Conservation (phyloP, 768 basidiomycete genomes). For the Psilocybe subaeruginosa region DNA sequence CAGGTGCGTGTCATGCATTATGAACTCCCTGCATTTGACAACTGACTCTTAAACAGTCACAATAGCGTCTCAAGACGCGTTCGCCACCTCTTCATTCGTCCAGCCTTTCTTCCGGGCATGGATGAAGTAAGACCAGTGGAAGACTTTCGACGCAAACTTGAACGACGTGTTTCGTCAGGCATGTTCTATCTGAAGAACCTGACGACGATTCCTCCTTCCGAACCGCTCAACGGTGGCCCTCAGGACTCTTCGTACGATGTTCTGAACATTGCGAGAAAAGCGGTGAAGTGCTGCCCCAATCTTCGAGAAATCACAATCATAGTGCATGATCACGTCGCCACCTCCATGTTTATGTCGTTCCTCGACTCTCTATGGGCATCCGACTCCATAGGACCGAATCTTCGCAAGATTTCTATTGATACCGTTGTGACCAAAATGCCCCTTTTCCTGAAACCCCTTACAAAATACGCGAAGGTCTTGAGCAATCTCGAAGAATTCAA, state of each 20-base stretch:
- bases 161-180: constrained; percentile 3
- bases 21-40: neutral
- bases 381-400: constrained; percentile 19
- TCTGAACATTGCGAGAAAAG: constrained; percentile 14
- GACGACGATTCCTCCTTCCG: neutral
- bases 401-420: constrained; percentile 25
- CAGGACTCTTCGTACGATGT: constrained; percentile 10
- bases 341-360: constrained; percentile 21
- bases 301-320: constrained; percentile 27
- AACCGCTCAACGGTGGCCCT: neutral
- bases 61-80: constrained; percentile 25
- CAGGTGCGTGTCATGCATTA: constrained; percentile 13
- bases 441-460: constrained; percentile 16
- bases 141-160: neutral
- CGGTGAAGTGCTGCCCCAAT: constrained; percentile 18
- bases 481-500: constrained; percentile 17
- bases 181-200: neutral
- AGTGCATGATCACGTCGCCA: constrained; percentile 27
- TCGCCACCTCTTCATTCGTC: constrained; percentile 26
- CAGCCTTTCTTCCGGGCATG: constrained; percentile 26
- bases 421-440: constrained; percentile 26
- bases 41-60: constrained; percentile 11
- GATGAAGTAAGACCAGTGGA: constrained; percentile 1
- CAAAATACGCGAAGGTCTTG: constrained; percentile 8
- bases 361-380: constrained; percentile 22